A percentile compares a stretch with the other conserved stretches of the same genome.
Evolutionary conservation across 345 rosid genomes (phyloP).

Genomic region (Boechera stricta): DNA sequence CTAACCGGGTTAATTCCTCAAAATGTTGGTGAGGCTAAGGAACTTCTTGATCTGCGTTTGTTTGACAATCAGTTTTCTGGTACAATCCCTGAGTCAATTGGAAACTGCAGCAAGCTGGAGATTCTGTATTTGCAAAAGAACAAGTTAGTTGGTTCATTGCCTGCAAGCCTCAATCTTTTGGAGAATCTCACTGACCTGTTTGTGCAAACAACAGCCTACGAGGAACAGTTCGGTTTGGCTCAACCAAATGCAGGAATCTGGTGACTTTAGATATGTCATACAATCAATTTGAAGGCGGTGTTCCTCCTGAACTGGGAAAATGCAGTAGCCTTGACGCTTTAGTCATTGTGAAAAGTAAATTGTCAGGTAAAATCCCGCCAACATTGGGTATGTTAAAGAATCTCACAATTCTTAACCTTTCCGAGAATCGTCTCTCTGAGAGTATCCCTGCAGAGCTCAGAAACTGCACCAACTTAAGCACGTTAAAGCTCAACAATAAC

Average conservation of each 20-base stretch:
- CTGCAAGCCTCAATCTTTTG: constrained; percentile 58
- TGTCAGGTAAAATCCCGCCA: constrained; percentile 67
- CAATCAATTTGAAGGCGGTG: constrained; percentile 58
- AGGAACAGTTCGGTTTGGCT: constrained; percentile 62
- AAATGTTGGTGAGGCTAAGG: constrained; percentile 57
- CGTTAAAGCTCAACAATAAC: constrained; percentile 52
- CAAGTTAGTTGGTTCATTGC: constrained; percentile 63
- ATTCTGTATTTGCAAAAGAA: constrained; percentile 55
- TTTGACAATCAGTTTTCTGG: constrained; percentile 60
- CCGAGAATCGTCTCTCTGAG: constrained; percentile 63
- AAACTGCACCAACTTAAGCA: constrained; percentile 59
- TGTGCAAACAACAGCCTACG: constrained; percentile 51
- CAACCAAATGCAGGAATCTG: constrained; percentile 57
- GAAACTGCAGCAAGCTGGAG: constrained; percentile 60
- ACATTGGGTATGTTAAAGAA: constrained; percentile 58
- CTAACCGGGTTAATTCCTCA: constrained; percentile 62
- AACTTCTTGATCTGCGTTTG: constrained; percentile 51
- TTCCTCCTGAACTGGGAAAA: constrained; percentile 62
- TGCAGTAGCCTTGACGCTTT: constrained; percentile 60
- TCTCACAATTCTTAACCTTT: constrained; percentile 64
- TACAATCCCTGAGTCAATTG: constrained; percentile 63
- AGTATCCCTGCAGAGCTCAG: constrained; percentile 71
- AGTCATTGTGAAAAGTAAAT: constrained; percentile 49
- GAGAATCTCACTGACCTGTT: constrained; percentile 56
- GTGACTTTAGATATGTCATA: constrained; percentile 55